Conservation (phyloP, 139 green algal species). For the Coccomyxa sp. region DNA sequence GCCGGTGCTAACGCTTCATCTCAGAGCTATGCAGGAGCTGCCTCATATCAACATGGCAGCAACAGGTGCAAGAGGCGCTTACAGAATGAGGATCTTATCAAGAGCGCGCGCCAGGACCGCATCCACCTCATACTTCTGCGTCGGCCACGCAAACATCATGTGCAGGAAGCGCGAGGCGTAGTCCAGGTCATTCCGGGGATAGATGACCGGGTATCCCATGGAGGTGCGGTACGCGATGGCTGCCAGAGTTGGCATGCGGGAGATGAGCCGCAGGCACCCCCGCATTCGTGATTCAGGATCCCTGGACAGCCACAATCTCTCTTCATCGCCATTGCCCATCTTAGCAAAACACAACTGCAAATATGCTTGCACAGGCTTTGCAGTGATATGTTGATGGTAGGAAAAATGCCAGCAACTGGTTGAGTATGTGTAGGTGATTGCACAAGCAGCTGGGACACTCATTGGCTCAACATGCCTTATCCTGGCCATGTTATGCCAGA, state of each 20-base stretch:
- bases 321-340: too few relatives aligned
- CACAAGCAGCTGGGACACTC: too few relatives aligned
- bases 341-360: too few relatives aligned
- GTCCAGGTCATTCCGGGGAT: constrained; percentile 55
- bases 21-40: too few relatives aligned
- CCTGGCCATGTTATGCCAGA: neutral
- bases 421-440: too few relatives aligned
- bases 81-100: constrained; percentile 58
- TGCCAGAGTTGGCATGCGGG: constrained; percentile 68
- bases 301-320: constrained; percentile 14
- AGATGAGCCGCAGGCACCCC: constrained; percentile 51
- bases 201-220: constrained; percentile 58
- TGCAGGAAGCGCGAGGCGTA: constrained; percentile 69
- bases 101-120: constrained; percentile 41
- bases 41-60: neutral
- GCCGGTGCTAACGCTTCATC: too few relatives aligned
- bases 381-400: too few relatives aligned
- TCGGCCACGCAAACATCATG: constrained; percentile 38
- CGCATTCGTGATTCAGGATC: constrained; percentile 43
- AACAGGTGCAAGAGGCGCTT: neutral
- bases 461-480: neutral
- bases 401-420: too few relatives aligned
- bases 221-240: constrained; percentile 63
- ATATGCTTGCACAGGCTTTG: too few relatives aligned
- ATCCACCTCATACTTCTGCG: constrained; percentile 48